Evolutionary conservation across 345 rosid species (phyloP).

Genomic region (Diplotaxis tenuifolia): DNA sequence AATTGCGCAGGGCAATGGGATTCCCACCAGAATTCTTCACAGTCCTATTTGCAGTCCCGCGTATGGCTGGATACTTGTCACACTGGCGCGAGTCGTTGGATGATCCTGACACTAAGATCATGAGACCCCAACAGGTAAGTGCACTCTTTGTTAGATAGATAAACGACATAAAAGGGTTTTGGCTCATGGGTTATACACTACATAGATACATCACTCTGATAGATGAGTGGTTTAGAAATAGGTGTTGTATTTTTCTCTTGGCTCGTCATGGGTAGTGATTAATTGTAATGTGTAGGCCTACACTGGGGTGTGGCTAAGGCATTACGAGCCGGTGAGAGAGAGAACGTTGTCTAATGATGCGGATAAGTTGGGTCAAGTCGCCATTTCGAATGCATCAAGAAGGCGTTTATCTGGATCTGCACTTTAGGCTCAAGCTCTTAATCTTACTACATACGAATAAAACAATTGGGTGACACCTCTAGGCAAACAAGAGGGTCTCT

Average conservation of each 20-base stretch:
- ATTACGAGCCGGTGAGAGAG: slow-evolving; percentile 58
- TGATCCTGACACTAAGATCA: background rate
- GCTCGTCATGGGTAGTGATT: background rate
- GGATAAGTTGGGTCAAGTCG: slow-evolving; percentile 62
- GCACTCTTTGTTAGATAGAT: background rate
- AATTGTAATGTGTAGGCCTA: slow-evolving; percentile 49
- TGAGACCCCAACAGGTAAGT: background rate
- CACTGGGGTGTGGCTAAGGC: slow-evolving; percentile 80
- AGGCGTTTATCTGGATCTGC: slow-evolving; percentile 80
- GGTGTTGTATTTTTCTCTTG: background rate
- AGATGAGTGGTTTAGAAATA: background rate
- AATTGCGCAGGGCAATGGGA: background rate
- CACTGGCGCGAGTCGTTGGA: background rate
- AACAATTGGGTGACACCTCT: slow-evolving; percentile 19
- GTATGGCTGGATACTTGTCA: background rate
- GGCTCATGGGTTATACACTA: background rate
- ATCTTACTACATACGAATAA: background rate
- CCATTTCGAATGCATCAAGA: slow-evolving; percentile 82
- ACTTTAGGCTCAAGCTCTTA: slow-evolving; percentile 26
- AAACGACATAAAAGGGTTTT: background rate
- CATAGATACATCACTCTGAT: background rate
- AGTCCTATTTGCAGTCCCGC: background rate
- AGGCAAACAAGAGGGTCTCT: slow-evolving; percentile 6
- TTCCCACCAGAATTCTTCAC: background rate
- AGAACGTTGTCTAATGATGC: slow-evolving; percentile 39